Base-by-base conservation (phyloP, 164 flowering plant genomes). In the Warburgia ugandensis region DNA sequence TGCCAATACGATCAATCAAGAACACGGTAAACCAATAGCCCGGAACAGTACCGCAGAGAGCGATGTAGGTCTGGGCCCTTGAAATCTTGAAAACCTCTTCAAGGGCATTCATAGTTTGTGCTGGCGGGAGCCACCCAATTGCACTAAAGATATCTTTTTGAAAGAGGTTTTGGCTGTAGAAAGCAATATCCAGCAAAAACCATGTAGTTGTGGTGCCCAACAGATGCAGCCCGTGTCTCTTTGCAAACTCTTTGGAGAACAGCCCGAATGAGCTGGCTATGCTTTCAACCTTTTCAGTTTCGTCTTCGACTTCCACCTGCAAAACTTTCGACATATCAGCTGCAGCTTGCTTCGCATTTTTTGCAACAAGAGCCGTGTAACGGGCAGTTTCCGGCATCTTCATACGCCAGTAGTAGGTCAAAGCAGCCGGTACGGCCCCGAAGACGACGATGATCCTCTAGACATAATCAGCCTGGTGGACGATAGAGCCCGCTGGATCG, bases 31-130 rank as follows among this genome's bases (percentile, higher is more conserved):
- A n/a, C 88, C 92, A 84, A 64, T 84, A 84, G 0, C 92, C 92
- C 0, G 92, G 92, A 14, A 84, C 83, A 7, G 92, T 79, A 53
- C 87, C 77, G 73, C 75, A 77, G 0, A 81, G 69, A 11, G 48
- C 13, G 2, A 44, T 44, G 26, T 19, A 22, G 48, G 48, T 44
- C 28, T 44, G 48, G 26, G 48, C 48, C 6, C 48, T 23, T 13
- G 48, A 23, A 6, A 44, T 41, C 16, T 17, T 13, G 20, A 11
- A 41, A 41, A 41, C 45, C 45, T 41, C 45, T 41, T 41, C 20
- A 19, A 41, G 8, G 20, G 45, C 45, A 8, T 41, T 17, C 45
- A 41, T 41, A 7, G 45, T 41, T 41, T 41, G 12, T 6, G 8
- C 14, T 19, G 45, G 1, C 16, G 45, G 45, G 19, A 41, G 12